Evolutionary conservation across 225 moss, liverwort and hornwort genomes (phyloP).

Genomic region (Anthoceros angustus): DNA sequence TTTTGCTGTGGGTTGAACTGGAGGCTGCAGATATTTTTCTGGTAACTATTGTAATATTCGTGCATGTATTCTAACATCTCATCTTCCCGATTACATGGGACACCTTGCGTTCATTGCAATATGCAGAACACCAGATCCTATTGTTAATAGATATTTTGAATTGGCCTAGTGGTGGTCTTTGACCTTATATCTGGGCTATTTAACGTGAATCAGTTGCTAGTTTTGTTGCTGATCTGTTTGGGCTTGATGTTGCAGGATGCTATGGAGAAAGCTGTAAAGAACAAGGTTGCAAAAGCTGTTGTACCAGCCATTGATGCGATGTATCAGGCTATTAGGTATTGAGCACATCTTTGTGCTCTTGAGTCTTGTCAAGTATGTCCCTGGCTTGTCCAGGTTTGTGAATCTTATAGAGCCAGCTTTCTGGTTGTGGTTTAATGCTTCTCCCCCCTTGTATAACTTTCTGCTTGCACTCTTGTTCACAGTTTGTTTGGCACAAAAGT

Average conservation of each 20-base stretch:
- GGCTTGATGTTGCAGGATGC: conserved; percentile 27
- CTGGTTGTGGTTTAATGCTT: neutral
- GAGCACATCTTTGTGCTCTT: neutral
- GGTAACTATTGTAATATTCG: conserved; percentile 16
- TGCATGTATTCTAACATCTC: neutral
- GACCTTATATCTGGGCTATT: neutral
- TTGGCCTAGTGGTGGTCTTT: neutral
- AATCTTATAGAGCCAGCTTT: neutral
- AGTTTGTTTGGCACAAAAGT: conserved; percentile 94
- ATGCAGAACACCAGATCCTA: neutral
- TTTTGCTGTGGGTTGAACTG: conserved; percentile 97
- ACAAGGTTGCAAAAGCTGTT: conserved; percentile 84
- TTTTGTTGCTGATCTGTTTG: neutral
- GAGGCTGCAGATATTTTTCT: conserved; percentile 81
- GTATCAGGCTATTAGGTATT: conserved; percentile 72
- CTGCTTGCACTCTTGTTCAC: conserved; percentile 15
- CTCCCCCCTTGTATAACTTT: neutral
- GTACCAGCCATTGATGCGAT: conserved; percentile 91
- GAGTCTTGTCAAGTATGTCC: no score
- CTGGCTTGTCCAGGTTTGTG: neutral
- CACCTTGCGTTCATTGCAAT: neutral
- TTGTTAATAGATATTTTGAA: neutral
- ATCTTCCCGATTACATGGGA: neutral
- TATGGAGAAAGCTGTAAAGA: conserved; percentile 94
- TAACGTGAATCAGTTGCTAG: no score